Evolutionary conservation across 1,284 basidiomycete genomes (phyloP).

Genomic region (Anthracocystis walkeri): DNA sequence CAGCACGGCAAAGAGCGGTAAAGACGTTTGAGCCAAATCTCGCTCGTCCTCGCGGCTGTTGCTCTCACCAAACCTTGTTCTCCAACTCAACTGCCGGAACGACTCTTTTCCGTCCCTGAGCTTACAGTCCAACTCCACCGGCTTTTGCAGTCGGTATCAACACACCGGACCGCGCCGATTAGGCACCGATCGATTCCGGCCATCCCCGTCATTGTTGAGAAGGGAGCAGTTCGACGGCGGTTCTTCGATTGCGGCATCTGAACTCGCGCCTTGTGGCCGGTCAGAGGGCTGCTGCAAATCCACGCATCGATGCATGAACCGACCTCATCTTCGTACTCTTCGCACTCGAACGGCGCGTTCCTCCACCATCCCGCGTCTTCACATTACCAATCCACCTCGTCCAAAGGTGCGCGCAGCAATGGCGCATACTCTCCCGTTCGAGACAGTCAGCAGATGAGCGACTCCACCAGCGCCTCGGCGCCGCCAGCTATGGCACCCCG

Average conservation of each 20-base stretch:
- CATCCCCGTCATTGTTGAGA: not conserved
- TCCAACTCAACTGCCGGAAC: constrained; percentile 5
- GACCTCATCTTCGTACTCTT: not conserved
- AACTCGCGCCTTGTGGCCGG: not conserved
- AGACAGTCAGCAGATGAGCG: constrained; percentile 37
- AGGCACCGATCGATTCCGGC: constrained; percentile 13
- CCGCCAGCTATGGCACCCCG: not conserved
- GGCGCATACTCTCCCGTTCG: constrained; percentile 17
- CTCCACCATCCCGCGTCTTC: constrained; percentile 2
- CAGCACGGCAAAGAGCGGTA: constrained; percentile 21
- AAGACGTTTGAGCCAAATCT: constrained; percentile 1
- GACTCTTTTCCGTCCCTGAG: constrained; percentile 20
- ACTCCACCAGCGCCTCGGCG: constrained; percentile 9
- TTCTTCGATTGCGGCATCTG: constrained; percentile 9
- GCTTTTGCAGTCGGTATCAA: not conserved
- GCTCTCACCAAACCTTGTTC: not conserved
- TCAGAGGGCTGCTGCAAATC: not conserved
- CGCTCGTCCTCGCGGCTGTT: not conserved
- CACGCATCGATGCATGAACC: constrained; percentile 12
- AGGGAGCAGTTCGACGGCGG: not conserved
- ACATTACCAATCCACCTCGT: not conserved
- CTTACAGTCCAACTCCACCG: not conserved
- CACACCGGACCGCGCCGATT: constrained; percentile 15
- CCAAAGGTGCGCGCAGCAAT: constrained; percentile 23
- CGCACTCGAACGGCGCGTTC: not conserved